Evolutionary conservation across 2,329 filamentous ascomycete species (phyloP), one percentile per base, ranked within the genome.

Genomic region (Cladobotryum protrusum): DNA sequence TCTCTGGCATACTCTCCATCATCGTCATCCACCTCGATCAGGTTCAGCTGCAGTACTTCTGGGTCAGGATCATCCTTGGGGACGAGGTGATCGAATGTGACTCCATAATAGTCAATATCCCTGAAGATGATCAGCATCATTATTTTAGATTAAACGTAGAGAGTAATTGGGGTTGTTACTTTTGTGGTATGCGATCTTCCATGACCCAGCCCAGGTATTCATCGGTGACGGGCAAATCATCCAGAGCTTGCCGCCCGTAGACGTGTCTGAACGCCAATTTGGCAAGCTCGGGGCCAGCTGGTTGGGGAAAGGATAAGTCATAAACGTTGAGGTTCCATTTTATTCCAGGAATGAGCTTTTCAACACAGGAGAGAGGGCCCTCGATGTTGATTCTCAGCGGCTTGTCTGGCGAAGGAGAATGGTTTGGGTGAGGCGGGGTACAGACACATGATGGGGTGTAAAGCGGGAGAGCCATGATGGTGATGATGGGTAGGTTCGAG

Each of bases 21-120:
- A 46, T 61, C 57, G 13, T 50, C 59, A 17, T 72, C 68, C 29
- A 69, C 57, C 61, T 73, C 70, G 43, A 69, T 57, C 45, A 74
- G 71, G 41, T 70, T 72, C 41, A 73, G 67, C 55, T 69, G 64
- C 15, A 73, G 53, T 1, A 71, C 67, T 50, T 73, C 68, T n/a
- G 67, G 70, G 52, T 68, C 56, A 20, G 34, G 33, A 45, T 73
- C 64, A 35, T 67, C 55, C 5, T 48, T 12, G 2, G 66, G 64
- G 43, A 72, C 66, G 32, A 65, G 58, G 48, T 72, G 61, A 53
- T 72, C 67, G 53, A 73, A 73, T 15, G 67, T 71, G 37, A 72
- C 64, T 29, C 67, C 63, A 50, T 72, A 71, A 50, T 69, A 69
- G 56, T 72, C 53, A 45, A 57, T 58, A 13, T 41, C 18, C 15